Base-by-base conservation (phyloP, 257 asterid genomes). In the Handroanthus guayacan region DNA sequence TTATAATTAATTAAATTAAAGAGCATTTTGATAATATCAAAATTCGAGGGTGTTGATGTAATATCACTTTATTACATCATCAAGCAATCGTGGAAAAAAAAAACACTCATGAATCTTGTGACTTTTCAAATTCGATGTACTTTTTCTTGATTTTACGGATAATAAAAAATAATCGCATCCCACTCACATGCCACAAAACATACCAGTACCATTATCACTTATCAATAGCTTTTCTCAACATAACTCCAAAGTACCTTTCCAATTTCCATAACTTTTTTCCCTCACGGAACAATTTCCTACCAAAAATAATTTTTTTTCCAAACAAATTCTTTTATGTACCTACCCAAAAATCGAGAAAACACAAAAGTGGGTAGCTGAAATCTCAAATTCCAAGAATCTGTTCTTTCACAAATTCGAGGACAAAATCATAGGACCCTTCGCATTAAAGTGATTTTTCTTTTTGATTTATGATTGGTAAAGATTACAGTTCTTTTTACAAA, bases 301-400 rank as follows among this genome's bases (percentile, higher is more conserved):
- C 54, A 31, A 68, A 50, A 8, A 1, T 41, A 41, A 5, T 41
- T 41, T 41, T 25, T 25, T 25, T 25, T 25, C 31, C 31, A 25
- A 25, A 25, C 31, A 25, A 25, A 39, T 3, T 39, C 44, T 39
- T 5, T 39, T 39, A 25, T 25, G 1, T 39, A 39, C 44, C 1
- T 39, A 39, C 44, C 44, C 5, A 39, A 13, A 10, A 51, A 51
- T 5, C 3, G 0, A 48, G 12, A 48, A 9, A 8, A 6, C 13
- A 48, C 55, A 57, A 48, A 10, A 25, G n/a, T 16, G 36, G 10
- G 54, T 31, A 16, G 17, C 31, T 52, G 65, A 17, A n/a, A 4
- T 41, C 43, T 11, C 76, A 50, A 68, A 74, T 43, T 14, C 77
- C 77, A 64, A 80, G 63, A 62, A 13, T 50, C 83, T 80, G 77